These are phyloP conservation scores for Clitopilus passeckerianus DNA, from an alignment of 768 basidiomycete genomes.

Conservation along the genomic window DNA sequence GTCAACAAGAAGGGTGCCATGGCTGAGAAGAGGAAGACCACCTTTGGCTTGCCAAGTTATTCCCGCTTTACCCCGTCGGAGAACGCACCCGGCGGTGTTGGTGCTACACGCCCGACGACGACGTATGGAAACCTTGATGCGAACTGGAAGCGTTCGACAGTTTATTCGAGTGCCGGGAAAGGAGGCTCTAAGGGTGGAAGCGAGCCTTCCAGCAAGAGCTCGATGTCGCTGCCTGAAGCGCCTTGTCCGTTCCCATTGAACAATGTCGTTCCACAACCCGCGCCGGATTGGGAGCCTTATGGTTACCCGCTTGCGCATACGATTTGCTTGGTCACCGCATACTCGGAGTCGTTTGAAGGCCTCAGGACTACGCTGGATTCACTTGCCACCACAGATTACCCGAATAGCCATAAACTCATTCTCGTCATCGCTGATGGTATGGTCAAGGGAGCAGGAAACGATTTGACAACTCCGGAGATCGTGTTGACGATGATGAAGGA, in stretches of 20 bases:
- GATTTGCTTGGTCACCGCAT: constrained; percentile 96
- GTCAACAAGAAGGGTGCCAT: constrained; percentile 68
- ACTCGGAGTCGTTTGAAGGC: constrained; percentile 96
- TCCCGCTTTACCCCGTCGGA: constrained; percentile 78
- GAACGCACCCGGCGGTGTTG: constrained; percentile 46
- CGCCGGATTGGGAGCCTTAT: constrained; percentile 90
- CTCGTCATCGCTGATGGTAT: constrained; percentile 96
- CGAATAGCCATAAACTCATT: constrained; percentile 94
- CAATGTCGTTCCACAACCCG: constrained; percentile 90
- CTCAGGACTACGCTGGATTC: constrained; percentile 97
- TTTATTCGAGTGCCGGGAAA: constrained; percentile 44
- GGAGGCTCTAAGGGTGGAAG: constrained; percentile 52
- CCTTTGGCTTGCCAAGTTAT: constrained; percentile 54
- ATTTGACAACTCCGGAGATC: constrained; percentile 89
- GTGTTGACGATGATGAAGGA: constrained; percentile 97
- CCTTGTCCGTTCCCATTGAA: constrained; percentile 91
- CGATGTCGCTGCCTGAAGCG: constrained; percentile 68
- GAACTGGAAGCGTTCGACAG: constrained; percentile 56
- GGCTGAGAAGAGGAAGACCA: constrained; percentile 51
- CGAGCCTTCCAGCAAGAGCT: constrained; percentile 80
- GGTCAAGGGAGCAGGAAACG: constrained; percentile 94
- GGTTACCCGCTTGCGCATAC: constrained; percentile 92
- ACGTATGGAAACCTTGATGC: constrained; percentile 66
- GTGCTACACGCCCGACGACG: constrained; percentile 42
- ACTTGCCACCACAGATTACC: constrained; percentile 96